A percentile compares a stretch with the other conserved stretches of the same genome.
These are phyloP conservation scores for Fusarium napiforme DNA, from an alignment of 2,329 filamentous ascomycete species.

Conservation along the genomic window DNA sequence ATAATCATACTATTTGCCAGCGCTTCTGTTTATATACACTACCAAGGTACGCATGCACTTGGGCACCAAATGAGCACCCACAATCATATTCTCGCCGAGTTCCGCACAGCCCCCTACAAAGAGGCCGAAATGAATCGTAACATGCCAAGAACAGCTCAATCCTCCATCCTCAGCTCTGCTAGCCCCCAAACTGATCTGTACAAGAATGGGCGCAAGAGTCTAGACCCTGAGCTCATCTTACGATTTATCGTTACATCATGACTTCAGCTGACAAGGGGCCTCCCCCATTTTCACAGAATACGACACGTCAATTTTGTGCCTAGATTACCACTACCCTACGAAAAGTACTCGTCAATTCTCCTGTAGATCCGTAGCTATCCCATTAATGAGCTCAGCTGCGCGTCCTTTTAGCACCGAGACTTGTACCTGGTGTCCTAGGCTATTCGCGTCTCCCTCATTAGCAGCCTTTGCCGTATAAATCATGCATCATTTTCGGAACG, in stretches of 20 bases:
- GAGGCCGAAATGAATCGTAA: not conserved
- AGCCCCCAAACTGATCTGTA: not conserved
- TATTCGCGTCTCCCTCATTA: not conserved
- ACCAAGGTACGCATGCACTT: not conserved
- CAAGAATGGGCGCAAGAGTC: not conserved
- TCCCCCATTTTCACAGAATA: not conserved
- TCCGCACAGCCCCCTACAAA: not conserved
- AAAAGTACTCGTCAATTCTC: not conserved
- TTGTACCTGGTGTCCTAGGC: not conserved
- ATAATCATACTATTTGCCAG: accelerated
- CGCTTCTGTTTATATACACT: not conserved
- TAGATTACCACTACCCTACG: not conserved
- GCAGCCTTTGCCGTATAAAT: not conserved
- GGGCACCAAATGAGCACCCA: not conserved
- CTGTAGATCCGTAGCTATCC: not conserved
- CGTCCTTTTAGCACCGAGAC: not conserved
- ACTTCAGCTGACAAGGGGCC: not conserved
- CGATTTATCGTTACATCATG: not conserved
- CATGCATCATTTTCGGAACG: not conserved
- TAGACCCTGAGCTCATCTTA: not conserved
- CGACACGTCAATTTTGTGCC: not conserved
- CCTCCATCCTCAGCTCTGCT: not conserved
- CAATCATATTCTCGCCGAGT: not conserved
- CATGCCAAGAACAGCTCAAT: not conserved
- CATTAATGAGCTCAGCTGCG: not conserved